Evolutionary conservation across 1,139 yeast species (phyloP).

Genomic region (Sugiyamaella xylanicola): DNA sequence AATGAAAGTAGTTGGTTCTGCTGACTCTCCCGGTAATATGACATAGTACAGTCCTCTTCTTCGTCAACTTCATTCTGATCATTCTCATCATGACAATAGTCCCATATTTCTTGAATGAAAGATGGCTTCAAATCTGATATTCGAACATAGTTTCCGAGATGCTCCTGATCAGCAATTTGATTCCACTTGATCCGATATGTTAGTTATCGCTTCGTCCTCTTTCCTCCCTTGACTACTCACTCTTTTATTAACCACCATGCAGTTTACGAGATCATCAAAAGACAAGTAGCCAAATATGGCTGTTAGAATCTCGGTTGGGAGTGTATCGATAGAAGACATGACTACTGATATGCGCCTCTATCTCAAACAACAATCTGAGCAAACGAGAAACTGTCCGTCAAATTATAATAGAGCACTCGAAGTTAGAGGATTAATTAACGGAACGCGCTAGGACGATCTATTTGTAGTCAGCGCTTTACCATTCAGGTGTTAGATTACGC

Average conservation of each 20-base stretch:
- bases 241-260: constrained; percentile 19
- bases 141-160: constrained; percentile 16
- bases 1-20: not conserved
- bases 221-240: constrained; percentile 17
- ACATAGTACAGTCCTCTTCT: not conserved
- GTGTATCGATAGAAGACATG: constrained; percentile 9
- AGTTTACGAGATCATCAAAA: constrained; percentile 26
- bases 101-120: constrained; percentile 4
- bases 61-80: not conserved
- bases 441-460: too few species aligned
- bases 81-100: not conserved
- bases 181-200: constrained; percentile 11
- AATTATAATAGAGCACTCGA: too few species aligned
- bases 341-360: too few species aligned
- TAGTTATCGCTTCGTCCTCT: constrained; percentile 21
- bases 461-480: not conserved
- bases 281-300: constrained; percentile 25
- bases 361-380: too few species aligned
- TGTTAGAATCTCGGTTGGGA: constrained; percentile 29
- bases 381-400: too few species aligned
- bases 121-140: constrained; percentile 10
- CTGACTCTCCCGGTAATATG: not conserved
- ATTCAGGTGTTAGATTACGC: not conserved
- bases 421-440: too few species aligned
- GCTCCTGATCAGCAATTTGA: constrained; percentile 13